A percentile compares a stretch with the other conserved stretches of the same genome.
These are phyloP conservation scores for Biscogniauxia mediterranea DNA, from an alignment of 2,329 filamentous ascomycete species.

Conservation along the genomic window DNA sequence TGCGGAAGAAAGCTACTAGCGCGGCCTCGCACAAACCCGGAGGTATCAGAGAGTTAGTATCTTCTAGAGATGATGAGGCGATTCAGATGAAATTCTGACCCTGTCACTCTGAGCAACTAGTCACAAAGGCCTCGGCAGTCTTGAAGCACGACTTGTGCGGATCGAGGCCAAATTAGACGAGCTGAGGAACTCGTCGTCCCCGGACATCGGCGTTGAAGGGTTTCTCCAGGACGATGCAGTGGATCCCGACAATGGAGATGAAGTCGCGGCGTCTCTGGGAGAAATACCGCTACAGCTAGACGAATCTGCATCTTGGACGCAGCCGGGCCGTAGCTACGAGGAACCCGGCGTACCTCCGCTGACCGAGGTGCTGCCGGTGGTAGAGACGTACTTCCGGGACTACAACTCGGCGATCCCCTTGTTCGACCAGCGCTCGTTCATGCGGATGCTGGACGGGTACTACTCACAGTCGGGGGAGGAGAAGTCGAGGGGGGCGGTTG, in stretches of 20 bases:
- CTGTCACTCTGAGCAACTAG: constrained; percentile 1
- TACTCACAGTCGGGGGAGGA: constrained; percentile 29
- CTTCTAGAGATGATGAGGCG: not conserved
- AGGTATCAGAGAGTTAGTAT: not conserved
- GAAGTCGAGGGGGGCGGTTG: constrained; percentile 29
- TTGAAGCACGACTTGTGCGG: constrained; percentile 27
- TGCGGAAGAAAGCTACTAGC: constrained; percentile 25
- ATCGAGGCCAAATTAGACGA: constrained; percentile 29
- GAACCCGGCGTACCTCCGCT: constrained; percentile 28
- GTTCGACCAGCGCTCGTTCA: constrained; percentile 37
- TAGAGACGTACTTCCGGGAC: constrained; percentile 38
- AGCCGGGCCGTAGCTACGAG: not conserved
- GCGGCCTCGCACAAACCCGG: constrained; percentile 9
- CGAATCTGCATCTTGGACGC: not conserved
- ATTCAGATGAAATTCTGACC: not conserved
- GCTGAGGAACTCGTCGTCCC: constrained; percentile 9
- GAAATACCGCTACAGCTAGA: not conserved
- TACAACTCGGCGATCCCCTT: constrained; percentile 39
- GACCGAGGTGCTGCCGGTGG: constrained; percentile 34
- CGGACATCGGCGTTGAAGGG: not conserved
- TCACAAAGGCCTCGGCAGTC: constrained; percentile 3
- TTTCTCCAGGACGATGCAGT: not conserved
- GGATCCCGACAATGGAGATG: not conserved
- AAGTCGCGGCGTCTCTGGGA: not conserved
- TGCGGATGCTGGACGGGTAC: constrained; percentile 36